Evolutionary conservation across 2,329 filamentous ascomycete genomes (phyloP).

Genomic region (Colletotrichum theobromicola): DNA sequence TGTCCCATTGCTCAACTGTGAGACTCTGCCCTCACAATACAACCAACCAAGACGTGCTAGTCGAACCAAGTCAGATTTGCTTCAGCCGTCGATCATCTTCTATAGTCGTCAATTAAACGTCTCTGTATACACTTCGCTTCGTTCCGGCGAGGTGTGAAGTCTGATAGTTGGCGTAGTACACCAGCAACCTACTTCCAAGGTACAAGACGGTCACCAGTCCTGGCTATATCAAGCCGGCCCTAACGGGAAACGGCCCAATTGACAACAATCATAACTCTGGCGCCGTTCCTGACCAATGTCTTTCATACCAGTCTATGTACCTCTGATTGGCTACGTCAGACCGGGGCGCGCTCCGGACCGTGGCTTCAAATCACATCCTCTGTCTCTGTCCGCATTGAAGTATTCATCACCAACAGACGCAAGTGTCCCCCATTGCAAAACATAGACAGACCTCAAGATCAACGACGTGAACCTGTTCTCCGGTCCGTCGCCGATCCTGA

Average conservation of each 20-base stretch:
- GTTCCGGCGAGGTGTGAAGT: too few species aligned
- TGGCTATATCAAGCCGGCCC: background rate
- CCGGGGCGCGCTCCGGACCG: background rate
- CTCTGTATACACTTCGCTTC: fast-evolving
- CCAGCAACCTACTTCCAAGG: background rate
- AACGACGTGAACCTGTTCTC: background rate
- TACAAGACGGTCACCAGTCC: background rate
- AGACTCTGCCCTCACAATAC: too few species aligned
- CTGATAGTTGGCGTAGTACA: too few species aligned
- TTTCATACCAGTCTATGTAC: background rate
- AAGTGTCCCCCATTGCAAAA: background rate
- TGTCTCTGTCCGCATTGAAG: too few species aligned
- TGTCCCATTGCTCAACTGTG: background rate
- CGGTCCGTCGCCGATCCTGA: background rate
- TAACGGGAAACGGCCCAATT: too few species aligned
- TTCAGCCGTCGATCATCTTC: background rate
- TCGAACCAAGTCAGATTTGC: background rate
- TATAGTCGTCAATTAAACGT: fast-evolving
- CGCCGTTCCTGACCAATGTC: too few species aligned
- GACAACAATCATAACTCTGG: too few species aligned
- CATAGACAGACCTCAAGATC: background rate
- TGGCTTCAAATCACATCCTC: background rate
- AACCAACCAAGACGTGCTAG: too few species aligned
- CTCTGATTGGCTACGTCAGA: background rate
- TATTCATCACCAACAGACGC: background rate